Base-by-base conservation (phyloP, 306 rosid genomes). In the Dryas drummondii region DNA sequence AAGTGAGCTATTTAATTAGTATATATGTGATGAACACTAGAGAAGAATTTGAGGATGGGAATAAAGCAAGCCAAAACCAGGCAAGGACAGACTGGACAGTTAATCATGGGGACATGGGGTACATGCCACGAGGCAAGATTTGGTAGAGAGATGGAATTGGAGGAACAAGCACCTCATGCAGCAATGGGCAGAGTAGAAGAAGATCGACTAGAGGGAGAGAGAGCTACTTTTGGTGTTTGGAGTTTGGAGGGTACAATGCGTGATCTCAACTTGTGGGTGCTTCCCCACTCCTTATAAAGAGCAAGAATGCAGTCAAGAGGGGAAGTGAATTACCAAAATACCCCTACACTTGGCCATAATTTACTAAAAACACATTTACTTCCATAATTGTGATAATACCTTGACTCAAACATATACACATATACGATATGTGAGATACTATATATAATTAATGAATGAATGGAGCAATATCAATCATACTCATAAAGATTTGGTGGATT, bases 211-310 rank as follows among this genome's bases (percentile, higher is more conserved):
- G 22, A 19, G 6, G 64, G 78, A 22, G 66, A 53, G 42, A 64
- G 15, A 54, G 41, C 60, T 4, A 3, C 26, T 7, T 14, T 45
- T 57, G 54, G 32, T 45, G 46, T 71, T 16, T 16, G 49, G 55
- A 74, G 17, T 27, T 50, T 58, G 16, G 27, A 17, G 22, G 53
- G 9, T 19, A 19, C 52, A n/a, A 56, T 16, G 73, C 46, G 58
- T 68, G 76, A 27, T 60, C 48, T 83, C 75, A 76, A 76, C 76
- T 56, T 71, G 69, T 64, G 80, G 78, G 85, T 47, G 72, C 82
- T 56, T 74, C 46, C 76, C 37, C 22, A 66, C 81, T 78, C 50
- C 70, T 72, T 82, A 86, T 85, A 89, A 71, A 81, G 85, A 72
- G 19, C n/a, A 15, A 45, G 37, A 22, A n/a, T 9, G 81, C 85